A percentile compares a stretch with the other conserved stretches of the same genome.
phyloP scores from a whole-genome alignment of 352 stramenopile genomes.

The Phytopythium ostracodes region DNA sequence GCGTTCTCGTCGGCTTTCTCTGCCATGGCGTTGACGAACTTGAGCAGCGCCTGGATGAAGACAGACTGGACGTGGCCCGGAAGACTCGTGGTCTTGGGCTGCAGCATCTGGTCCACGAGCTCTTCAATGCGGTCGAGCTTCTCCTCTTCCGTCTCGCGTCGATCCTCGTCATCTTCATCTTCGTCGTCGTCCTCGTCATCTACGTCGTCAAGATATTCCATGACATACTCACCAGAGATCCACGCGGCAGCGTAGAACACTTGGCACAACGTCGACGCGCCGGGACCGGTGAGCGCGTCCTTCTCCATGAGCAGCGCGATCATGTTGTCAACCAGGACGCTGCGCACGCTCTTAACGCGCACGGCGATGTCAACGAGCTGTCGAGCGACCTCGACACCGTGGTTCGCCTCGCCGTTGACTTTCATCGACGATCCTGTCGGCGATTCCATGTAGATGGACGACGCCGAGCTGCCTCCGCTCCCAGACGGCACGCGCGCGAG shows the following conservation, averaged over 20 bases:
- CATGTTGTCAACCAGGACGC: conserved; percentile 94
- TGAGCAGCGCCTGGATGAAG: conserved; percentile 94
- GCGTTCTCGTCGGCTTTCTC: conserved; percentile 70
- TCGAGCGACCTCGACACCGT: conserved; percentile 86
- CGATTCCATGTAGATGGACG: conserved; percentile 28
- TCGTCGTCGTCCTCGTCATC: conserved; percentile 76
- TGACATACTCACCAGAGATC: conserved; percentile 98
- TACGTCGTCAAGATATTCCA: conserved; percentile 87
- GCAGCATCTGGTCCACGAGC: conserved; percentile 74
- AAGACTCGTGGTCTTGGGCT: conserved; percentile 78
- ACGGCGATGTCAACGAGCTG: conserved; percentile 97
- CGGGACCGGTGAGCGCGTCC: conserved; percentile 65
- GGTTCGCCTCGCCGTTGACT: conserved; percentile 18
- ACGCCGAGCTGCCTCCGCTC: conserved; percentile 36
- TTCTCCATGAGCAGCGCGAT: conserved; percentile 91
- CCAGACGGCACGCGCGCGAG: conserved; percentile 84
- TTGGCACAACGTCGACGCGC: conserved; percentile 86
- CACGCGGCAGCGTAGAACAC: conserved; percentile 95
- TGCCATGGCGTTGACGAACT: conserved; percentile 78
- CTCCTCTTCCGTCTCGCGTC: conserved; percentile 65
- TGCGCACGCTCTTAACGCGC: conserved; percentile 94
- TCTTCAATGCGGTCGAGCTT: conserved; percentile 87
- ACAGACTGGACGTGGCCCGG: conserved; percentile 89
- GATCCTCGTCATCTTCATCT: conserved; percentile 69
- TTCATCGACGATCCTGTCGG: conserved; percentile 22